phyloP scores from a whole-genome alignment of 2,329 filamentous ascomycete genomes.

The Cladosporium sp. region DNA sequence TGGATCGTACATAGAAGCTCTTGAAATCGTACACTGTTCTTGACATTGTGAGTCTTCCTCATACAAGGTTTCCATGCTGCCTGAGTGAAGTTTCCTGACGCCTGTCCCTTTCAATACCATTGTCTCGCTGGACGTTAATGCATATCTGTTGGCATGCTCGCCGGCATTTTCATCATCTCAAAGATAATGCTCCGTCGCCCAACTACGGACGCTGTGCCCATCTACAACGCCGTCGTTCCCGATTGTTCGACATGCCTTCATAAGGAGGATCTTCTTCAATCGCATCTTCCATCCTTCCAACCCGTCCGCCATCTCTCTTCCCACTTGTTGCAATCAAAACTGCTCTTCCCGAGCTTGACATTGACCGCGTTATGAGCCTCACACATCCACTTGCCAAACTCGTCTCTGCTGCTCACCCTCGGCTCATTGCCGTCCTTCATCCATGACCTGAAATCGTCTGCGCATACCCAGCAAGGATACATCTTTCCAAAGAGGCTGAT shows the following conservation, averaged over 20 bases:
- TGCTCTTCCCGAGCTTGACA: conserved; percentile 80
- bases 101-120: neutral
- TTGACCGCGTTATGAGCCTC: conserved; percentile 86
- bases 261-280: conserved; percentile 37
- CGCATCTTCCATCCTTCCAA: conserved; percentile 68
- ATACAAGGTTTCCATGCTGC: neutral
- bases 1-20: neutral
- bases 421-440: conserved; percentile 67
- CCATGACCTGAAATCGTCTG: conserved; percentile 83
- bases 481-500: conserved; percentile 75
- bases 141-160: too few species aligned
- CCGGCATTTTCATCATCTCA: too few species aligned
- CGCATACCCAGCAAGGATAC: conserved; percentile 95
- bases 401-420: conserved; percentile 53
- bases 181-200: neutral
- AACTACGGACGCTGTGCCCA: neutral
- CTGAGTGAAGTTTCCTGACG: neutral
- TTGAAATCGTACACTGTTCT: neutral
- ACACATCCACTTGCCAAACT: conserved; percentile 79
- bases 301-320: conserved; percentile 93
- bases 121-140: neutral
- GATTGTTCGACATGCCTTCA: neutral
- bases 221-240: conserved; percentile 12
- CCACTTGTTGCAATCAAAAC: conserved; percentile 87
- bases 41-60: neutral